Evolutionary conservation across 805 yeast genomes (phyloP), one percentile per base, ranked within the genome.

Genomic region (Teunomyces barrocoloradensis): DNA sequence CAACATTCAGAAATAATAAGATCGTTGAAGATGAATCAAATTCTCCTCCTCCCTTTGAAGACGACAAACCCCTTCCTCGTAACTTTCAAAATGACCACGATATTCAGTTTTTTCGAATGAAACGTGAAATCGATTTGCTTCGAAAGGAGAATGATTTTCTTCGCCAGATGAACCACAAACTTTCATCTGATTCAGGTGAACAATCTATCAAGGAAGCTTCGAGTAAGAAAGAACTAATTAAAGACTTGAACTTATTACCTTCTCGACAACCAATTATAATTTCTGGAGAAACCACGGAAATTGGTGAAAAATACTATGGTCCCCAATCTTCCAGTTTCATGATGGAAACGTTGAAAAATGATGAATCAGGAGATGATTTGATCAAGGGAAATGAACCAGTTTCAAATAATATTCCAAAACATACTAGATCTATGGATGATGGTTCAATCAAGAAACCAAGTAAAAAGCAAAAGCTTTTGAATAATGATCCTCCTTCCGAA

Each of bases 281-380:
- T 10, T 47, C 61, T 6, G 74, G 74, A 3, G 74, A 69, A 51
- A 67, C 73, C 18, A 59, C 70, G 21, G 75, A 71, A 51, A 45
- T 54, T 13, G 75, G 74, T 29, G 69, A 66, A 27, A 75, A 74
- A 47, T 78, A 73, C 52, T 78, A 75, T 54, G 81, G 81, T 0
- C 81, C 82, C 1, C 77, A 71, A 49, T 74, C 79, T n/a, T 68
- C 77, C 5, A 60, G 64, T 35, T 77, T 64, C 53, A 77, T 78
- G 81, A 69, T 76, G 33, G 71, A 72, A 30, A 57, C 68, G 2
- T 62, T 70, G 40, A 59, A 58, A 44, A 39, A 42, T 12, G 50
- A 55, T 36, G 64, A 65, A 13, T 57, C 61, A 21, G 66, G 57
- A 42, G 53, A 58, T 36, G 56, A 56, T 36, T 15, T 37, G 6